Evolutionary conservation across 2,329 filamentous ascomycete species (phyloP), one percentile per base, ranked within the genome.

Genomic region (Pseudonectria foliicola): DNA sequence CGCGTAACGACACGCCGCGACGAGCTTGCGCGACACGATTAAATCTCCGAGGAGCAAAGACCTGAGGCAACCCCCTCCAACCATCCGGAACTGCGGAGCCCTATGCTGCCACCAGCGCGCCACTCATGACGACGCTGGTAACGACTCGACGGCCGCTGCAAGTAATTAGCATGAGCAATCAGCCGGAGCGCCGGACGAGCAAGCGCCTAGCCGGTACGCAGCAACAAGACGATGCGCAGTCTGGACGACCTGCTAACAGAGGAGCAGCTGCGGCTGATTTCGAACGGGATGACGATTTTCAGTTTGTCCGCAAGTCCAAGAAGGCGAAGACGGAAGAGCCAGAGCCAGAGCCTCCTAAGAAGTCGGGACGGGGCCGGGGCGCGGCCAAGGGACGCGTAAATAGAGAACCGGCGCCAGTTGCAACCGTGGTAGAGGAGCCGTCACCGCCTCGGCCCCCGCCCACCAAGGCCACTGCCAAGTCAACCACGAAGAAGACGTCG

Each of bases 231-330:
- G 32, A 42, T 24, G 38, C 38, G 26, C 29, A 13, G 15, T 10
- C 33, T 29, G 37, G 29, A 34, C 27, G 13, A 43, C 29, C 34
- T 37, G 38, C 48, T 53, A 39, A 53, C 38, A 14, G 25, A 21
- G 31, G 21, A 28, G 24, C 43, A 65, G 65, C 63, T 43, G 54
- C 53, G 42, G 50, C 53, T 29, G 58, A 63, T 33, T 81, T 85
- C 50, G 83, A 89, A 58, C 75, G 83, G 52, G 80, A 85, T 64
- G 84, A 83, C 50, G 85, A 85, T 43, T 89, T 89, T 50, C 68
- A 77, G 38, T 89, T 88, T 56, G 77, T 80, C 44, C 75, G 83
- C 47, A 78, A 72, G 42, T 68, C 79, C 10, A 84, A 84, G 54
- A 64, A 75, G 52, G 68, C 70, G 41, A 86, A 82, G 62, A 71